These are phyloP conservation scores for Globisporangium acanthophoron DNA, from an alignment of 352 stramenopile genomes.

Conservation along the genomic window DNA sequence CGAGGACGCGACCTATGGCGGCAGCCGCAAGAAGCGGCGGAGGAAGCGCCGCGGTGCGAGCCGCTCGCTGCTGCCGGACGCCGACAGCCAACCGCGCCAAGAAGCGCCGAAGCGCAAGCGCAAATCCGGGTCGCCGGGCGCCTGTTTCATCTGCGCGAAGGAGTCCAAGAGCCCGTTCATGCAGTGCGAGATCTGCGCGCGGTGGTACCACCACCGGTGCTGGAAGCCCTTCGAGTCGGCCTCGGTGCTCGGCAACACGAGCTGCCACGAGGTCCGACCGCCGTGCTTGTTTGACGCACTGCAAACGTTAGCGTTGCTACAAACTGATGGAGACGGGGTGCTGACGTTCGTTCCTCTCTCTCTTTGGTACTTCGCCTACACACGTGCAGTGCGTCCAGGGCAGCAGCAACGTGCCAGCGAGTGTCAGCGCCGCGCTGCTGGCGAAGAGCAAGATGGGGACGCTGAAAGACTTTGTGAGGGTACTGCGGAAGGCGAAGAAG, in stretches of 20 bases:
- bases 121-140: no score
- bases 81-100: constrained; percentile 1
- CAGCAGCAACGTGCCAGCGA: constrained; percentile 16
- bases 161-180: constrained; percentile 43
- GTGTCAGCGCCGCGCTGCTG: constrained; percentile 8
- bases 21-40: constrained; percentile 3
- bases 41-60: no score
- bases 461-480: constrained; percentile 57
- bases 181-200: constrained; percentile 68
- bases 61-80: no score
- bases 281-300: no score
- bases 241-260: constrained; percentile 69
- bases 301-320: no score
- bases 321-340: not conserved
- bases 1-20: constrained; percentile 38
- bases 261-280: constrained; percentile 49
- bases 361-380: not conserved
- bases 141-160: constrained; percentile 59
- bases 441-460: constrained; percentile 19
- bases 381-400: constrained; percentile 45
- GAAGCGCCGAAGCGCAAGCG: no score
- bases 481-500: constrained; percentile 74
- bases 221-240: constrained; percentile 43
- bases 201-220: constrained; percentile 56
- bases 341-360: not conserved